phyloP scores from a whole-genome alignment of 1,139 yeast genomes.

The Geotrichum cucujoidarum region DNA sequence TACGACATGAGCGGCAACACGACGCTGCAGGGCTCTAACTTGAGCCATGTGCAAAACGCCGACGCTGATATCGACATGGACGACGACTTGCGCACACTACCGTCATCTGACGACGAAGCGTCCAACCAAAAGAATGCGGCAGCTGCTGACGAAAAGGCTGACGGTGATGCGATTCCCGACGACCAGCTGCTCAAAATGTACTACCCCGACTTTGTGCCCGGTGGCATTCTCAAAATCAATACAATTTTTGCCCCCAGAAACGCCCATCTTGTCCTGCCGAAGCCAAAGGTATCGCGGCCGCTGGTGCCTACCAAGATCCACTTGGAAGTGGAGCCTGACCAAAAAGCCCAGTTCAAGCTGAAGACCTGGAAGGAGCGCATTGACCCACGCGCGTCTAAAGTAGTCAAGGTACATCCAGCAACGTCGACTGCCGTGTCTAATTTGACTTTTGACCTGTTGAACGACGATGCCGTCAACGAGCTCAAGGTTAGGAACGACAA shows the following conservation, averaged over 20 bases:
- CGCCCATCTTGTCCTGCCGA: conserved; percentile 47
- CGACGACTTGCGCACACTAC: conserved; percentile 3
- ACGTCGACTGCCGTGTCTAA: conserved; percentile 20
- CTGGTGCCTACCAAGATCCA: conserved; percentile 50
- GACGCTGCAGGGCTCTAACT: not conserved
- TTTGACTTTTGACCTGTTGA: conserved; percentile 16
- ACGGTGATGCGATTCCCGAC: conserved; percentile 28
- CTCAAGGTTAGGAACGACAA: conserved; percentile 22
- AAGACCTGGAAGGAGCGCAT: conserved; percentile 11
- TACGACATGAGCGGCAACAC: conserved; percentile 4
- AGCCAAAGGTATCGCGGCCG: conserved; percentile 53
- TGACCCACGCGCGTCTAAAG: not conserved
- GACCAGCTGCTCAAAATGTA: conserved; percentile 36
- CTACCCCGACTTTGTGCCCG: conserved; percentile 59
- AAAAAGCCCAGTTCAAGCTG: conserved; percentile 29
- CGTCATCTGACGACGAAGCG: conserved; percentile 5
- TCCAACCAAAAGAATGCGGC: not conserved
- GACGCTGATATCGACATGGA: conserved; percentile 14
- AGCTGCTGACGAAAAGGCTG: not conserved
- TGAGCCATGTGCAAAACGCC: not conserved
- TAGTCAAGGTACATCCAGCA: conserved; percentile 14
- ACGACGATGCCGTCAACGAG: conserved; percentile 19
- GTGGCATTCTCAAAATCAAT: conserved; percentile 60
- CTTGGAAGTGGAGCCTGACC: conserved; percentile 43
- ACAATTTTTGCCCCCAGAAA: conserved; percentile 63